A percentile compares a stretch with the other conserved stretches of the same genome.
phyloP scores from a whole-genome alignment of 345 rosid species.

The Melaleuca alternifolia region DNA sequence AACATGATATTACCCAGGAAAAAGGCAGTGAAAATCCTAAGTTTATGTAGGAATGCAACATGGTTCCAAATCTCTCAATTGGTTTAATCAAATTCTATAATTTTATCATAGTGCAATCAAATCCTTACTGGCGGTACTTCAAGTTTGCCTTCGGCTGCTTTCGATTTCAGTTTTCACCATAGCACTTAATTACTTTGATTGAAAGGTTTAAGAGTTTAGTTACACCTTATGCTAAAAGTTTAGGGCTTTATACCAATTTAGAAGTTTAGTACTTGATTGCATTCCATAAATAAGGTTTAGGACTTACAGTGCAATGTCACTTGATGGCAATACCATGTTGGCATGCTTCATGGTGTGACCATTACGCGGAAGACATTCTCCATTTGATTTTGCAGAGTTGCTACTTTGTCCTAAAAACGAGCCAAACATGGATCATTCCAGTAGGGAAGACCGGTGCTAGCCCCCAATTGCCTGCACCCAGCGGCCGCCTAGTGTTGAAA shows the following conservation, averaged over 20 bases:
- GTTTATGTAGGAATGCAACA: rapidly evolving
- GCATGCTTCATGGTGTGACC: neutral
- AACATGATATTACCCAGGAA: neutral
- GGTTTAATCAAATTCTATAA: neutral
- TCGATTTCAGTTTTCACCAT: neutral
- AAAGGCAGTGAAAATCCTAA: neutral
- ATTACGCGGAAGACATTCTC: neutral
- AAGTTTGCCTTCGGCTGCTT: neutral
- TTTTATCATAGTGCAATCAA: neutral
- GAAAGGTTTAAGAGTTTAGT: neutral
- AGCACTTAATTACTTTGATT: neutral
- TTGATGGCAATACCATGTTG: rapidly evolving
- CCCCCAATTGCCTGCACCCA: constrained; percentile 72
- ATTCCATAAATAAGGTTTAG: neutral
- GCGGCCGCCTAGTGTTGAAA: constrained; percentile 57
- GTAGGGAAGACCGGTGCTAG: constrained; percentile 65
- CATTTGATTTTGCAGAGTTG: neutral
- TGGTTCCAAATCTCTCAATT: neutral
- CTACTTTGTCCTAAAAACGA: constrained; percentile 9
- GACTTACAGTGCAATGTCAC: rapidly evolving
- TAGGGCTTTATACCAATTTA: neutral
- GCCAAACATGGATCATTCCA: constrained; percentile 41
- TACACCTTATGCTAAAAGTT: neutral
- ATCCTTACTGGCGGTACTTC: neutral
- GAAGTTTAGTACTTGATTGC: neutral